Evolutionary conservation across 371 early-diverging fungal genomes (phyloP).

Genomic region (Apophysomyces ossiformis): DNA sequence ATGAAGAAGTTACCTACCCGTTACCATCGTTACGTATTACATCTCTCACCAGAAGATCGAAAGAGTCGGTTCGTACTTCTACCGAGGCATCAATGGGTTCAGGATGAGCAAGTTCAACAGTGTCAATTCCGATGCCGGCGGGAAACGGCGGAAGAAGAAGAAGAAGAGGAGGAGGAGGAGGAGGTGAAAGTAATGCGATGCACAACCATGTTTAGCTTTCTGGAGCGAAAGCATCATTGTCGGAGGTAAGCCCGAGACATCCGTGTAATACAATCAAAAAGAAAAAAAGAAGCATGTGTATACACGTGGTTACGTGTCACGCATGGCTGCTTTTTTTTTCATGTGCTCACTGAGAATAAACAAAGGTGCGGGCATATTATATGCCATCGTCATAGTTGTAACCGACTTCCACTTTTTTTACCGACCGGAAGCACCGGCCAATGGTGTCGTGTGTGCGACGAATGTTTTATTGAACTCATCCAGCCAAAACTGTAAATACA

Average conservation of each 20-base stretch:
- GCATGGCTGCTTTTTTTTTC: background rate
- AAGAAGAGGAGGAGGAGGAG: background rate
- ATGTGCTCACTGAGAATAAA: constrained; percentile 19
- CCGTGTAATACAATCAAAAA: background rate
- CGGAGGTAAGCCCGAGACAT: constrained; percentile 21
- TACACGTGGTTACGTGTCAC: background rate
- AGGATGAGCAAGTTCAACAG: constrained; percentile 14
- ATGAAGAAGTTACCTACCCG: background rate
- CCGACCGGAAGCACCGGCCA: background rate
- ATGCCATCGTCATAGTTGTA: constrained; percentile 32
- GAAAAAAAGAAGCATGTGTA: background rate
- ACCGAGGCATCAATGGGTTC: constrained; percentile 23
- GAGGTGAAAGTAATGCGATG: constrained; percentile 6
- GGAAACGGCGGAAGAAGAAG: background rate
- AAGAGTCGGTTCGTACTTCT: constrained; percentile 18
- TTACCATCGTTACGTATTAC: constrained; percentile 6
- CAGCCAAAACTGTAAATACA: background rate
- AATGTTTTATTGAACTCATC: constrained; percentile 25
- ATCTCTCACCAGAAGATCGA: constrained; percentile 9
- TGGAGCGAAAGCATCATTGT: constrained; percentile 33
- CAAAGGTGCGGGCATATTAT: constrained; percentile 21
- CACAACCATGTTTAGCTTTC: constrained; percentile 20
- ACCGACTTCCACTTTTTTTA: constrained; percentile 26
- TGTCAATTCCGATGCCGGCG: constrained; percentile 21
- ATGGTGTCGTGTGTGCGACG: constrained; percentile 35